Conservation (phyloP, 352 stramenopile genomes). For the Phytophthora europaea region DNA sequence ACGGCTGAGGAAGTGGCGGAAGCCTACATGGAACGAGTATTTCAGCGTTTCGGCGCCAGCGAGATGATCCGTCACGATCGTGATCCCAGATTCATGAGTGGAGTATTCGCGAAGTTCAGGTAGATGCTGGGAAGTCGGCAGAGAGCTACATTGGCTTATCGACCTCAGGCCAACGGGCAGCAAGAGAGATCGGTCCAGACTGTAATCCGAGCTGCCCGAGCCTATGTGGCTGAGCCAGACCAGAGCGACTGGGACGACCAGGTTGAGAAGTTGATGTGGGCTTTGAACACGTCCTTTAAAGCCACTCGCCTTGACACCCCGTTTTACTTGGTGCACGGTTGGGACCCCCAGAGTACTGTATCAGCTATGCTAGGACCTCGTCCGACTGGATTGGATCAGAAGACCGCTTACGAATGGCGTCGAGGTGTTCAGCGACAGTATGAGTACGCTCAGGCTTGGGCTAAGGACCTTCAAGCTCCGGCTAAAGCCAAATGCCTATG, state of each 20-base stretch:
- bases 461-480: neutral
- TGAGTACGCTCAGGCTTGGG: neutral
- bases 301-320: neutral
- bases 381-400: neutral
- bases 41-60: neutral
- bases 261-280: neutral
- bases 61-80: neutral
- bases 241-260: conserved; percentile 11
- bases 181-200: conserved; percentile 6
- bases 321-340: conserved; percentile 5
- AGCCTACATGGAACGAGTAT: neutral
- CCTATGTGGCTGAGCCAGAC: neutral
- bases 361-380: neutral
- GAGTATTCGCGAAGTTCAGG: neutral
- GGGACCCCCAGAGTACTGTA: neutral
- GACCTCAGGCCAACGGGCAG: conserved; percentile 1
- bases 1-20: neutral
- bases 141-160: neutral
- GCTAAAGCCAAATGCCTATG: neutral
- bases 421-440: neutral
- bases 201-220: neutral
- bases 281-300: neutral
- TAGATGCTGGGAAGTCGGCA: neutral
- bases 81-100: neutral
- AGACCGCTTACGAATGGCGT: neutral